Evolutionary conservation across 495 filamentous ascomycete species (phyloP).

Genomic region (Tirmania nivea): DNA sequence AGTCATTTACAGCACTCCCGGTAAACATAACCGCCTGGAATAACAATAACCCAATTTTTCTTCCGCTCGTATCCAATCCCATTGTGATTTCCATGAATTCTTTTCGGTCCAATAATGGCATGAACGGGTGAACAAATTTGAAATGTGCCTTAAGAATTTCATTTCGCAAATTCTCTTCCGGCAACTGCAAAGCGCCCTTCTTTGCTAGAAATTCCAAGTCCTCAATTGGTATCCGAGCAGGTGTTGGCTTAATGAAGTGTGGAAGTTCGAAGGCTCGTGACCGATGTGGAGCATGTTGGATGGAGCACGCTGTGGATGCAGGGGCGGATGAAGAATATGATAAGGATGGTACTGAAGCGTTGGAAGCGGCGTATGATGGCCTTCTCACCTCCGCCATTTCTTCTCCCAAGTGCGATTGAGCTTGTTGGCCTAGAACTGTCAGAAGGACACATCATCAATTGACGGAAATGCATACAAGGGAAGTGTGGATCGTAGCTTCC

Average conservation of each 20-base stretch:
- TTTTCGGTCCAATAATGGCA: conserved; percentile 63
- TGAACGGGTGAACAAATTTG: conserved; percentile 71
- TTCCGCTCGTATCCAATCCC: conserved; percentile 39
- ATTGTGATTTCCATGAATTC: conserved; percentile 48
- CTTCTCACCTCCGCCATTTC: conserved; percentile 23
- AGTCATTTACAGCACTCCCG: conserved; percentile 31
- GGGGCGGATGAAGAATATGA: conserved; percentile 19
- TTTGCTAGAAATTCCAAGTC: conserved; percentile 52
- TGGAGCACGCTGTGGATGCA: conserved; percentile 23
- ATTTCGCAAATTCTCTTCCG: conserved; percentile 41
- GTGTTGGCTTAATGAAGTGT: conserved; percentile 51
- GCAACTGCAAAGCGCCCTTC: conserved; percentile 56
- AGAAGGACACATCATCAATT: conserved; percentile 2
- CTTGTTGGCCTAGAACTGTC: not conserved
- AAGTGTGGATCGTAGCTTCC: conserved; percentile 35
- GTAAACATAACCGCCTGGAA: conserved; percentile 73
- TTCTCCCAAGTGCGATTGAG: not conserved
- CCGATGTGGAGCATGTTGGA: conserved; percentile 23
- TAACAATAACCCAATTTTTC: conserved; percentile 50
- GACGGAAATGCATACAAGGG: conserved; percentile 26
- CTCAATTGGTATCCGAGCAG: conserved; percentile 42
- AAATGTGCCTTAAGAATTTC: conserved; percentile 54
- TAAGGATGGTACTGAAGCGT: conserved; percentile 24
- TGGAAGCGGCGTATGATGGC: conserved; percentile 30
- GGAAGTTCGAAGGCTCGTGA: conserved; percentile 31